Conservation (phyloP, 2,329 filamentous ascomycete species). For the Madurella fahalii region DNA sequence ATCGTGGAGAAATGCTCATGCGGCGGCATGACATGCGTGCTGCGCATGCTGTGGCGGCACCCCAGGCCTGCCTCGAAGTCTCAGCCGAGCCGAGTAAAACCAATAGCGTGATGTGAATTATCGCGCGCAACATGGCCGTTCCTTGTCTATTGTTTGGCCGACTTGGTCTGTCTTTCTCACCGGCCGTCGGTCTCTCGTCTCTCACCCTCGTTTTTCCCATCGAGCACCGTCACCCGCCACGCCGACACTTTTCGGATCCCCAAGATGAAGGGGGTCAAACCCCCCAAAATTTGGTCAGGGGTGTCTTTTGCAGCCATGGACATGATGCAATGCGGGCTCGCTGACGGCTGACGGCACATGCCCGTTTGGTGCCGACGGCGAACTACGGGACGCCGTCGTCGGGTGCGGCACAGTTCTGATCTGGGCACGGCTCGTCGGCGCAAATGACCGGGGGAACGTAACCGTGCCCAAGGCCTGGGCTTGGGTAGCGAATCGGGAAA, state of each 20-base stretch:
- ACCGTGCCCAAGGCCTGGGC: slow-evolving; percentile 3
- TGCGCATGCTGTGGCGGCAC: slow-evolving; percentile 1
- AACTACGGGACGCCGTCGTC: slow-evolving; percentile 5
- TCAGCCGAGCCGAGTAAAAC: background rate
- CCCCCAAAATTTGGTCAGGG: background rate
- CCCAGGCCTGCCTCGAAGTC: background rate
- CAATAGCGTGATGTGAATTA: background rate
- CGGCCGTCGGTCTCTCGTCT: background rate
- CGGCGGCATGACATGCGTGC: background rate
- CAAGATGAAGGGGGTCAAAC: slow-evolving; percentile 2
- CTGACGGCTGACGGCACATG: slow-evolving; percentile 9
- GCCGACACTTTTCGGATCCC: too few relatives aligned
- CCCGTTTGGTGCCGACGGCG: slow-evolving; percentile 13
- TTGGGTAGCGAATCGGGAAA: slow-evolving; percentile 13
- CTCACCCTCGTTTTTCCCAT: background rate
- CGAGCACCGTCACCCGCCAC: background rate
- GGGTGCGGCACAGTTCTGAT: slow-evolving; percentile 5
- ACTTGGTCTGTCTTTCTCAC: background rate
- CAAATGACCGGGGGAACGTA: slow-evolving; percentile 1
- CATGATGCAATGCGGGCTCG: slow-evolving; percentile 7
- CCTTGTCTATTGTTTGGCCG: background rate
- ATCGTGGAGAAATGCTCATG: background rate
- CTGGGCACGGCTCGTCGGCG: slow-evolving; percentile 3
- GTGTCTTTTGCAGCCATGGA: background rate
- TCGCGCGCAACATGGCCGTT: background rate